Conservation (phyloP, 1,284 basidiomycete genomes). For the Marasmius tenuissimus region DNA sequence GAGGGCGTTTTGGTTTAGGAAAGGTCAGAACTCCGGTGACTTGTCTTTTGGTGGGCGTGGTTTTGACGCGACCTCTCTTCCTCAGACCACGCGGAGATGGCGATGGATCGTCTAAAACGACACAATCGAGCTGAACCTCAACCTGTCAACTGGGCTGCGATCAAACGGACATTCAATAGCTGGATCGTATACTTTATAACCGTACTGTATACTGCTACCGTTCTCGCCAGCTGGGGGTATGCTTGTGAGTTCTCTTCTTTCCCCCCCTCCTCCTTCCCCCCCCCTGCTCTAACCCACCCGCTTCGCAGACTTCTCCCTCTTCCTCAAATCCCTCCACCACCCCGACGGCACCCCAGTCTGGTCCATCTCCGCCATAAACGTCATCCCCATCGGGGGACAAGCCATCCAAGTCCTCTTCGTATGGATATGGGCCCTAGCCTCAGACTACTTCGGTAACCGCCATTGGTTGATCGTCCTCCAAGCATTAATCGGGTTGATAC, state of each 20-base stretch:
- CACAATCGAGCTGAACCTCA: constrained; percentile 13
- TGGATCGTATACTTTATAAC: constrained; percentile 17
- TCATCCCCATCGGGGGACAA: constrained; percentile 16
- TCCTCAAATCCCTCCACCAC: constrained; percentile 13
- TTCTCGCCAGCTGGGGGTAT: constrained; percentile 15
- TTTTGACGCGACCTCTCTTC: neutral
- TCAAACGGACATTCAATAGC: constrained; percentile 8
- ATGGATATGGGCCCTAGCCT: constrained; percentile 16
- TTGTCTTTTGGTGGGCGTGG: neutral
- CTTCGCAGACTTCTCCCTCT: constrained; percentile 14
- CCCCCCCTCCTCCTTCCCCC: too few relatives aligned
- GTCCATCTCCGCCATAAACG: constrained; percentile 14
- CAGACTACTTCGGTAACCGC: constrained; percentile 11
- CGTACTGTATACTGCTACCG: constrained; percentile 13
- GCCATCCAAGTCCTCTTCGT: constrained; percentile 17
- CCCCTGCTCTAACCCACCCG: too few relatives aligned
- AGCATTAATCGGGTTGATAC: constrained; percentile 15
- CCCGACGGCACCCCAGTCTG: constrained; percentile 14
- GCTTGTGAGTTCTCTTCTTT: neutral
- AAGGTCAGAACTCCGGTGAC: neutral
- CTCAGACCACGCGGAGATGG: constrained; percentile 10
- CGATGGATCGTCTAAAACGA: constrained; percentile 14
- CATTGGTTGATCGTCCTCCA: constrained; percentile 16
- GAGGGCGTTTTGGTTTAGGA: constrained; percentile 15
- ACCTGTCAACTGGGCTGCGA: constrained; percentile 6